Evolutionary conservation across 2,329 filamentous ascomycete genomes (phyloP).

Genomic region (Aulographum hederae): DNA sequence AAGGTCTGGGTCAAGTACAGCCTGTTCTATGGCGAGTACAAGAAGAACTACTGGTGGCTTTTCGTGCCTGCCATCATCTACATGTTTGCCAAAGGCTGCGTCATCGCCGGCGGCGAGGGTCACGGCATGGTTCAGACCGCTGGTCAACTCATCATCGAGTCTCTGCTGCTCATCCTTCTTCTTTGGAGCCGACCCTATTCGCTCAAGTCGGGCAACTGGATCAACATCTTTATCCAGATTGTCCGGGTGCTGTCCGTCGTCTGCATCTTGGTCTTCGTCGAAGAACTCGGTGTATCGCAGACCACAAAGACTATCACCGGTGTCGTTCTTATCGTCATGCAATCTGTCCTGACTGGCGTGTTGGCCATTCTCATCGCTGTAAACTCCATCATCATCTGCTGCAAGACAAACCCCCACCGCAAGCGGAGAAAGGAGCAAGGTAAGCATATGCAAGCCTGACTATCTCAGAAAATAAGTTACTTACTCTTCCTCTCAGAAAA

Average conservation of each 20-base stretch:
- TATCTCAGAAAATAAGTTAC: no score
- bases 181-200: constrained; percentile 77
- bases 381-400: constrained; percentile 70
- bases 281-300: constrained; percentile 75
- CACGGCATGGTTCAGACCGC: constrained; percentile 68
- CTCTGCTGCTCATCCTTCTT: constrained; percentile 58
- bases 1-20: constrained; percentile 88
- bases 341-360: constrained; percentile 64
- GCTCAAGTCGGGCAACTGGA: constrained; percentile 71
- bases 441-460: constrained; percentile 43
- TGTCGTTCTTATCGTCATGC: constrained; percentile 81
- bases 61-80: constrained; percentile 83
- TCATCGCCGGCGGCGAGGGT: constrained; percentile 71
- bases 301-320: constrained; percentile 90
- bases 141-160: constrained; percentile 66
- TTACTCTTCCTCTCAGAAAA: constrained; percentile 42
- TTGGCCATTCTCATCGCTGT: constrained; percentile 76
- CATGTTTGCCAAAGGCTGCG: constrained; percentile 73
- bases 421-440: constrained; percentile 77
- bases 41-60: constrained; percentile 90
- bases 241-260: constrained; percentile 76
- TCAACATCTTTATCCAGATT: constrained; percentile 82
- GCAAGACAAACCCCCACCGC: constrained; percentile 78
- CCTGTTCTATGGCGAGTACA: constrained; percentile 92
- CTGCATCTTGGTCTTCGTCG: constrained; percentile 84